phyloP scores from a whole-genome alignment of 306 rosid species.

The Fragaria iinumae region DNA sequence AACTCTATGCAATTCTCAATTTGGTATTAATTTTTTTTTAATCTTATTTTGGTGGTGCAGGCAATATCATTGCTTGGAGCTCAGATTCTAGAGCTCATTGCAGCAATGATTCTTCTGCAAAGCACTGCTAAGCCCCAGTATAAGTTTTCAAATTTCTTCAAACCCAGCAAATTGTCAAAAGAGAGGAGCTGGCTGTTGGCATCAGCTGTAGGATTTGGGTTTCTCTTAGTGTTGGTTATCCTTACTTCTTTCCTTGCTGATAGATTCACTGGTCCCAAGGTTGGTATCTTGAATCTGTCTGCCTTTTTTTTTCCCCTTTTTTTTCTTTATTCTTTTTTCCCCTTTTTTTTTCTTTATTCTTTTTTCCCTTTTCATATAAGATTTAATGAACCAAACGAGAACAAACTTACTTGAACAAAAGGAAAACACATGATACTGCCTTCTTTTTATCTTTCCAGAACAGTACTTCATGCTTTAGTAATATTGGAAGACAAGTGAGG shows the following conservation, averaged over 20 bases:
- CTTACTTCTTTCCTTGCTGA: conserved; percentile 41
- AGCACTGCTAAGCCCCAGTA: conserved; percentile 58
- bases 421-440: background rate
- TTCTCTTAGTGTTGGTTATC: conserved; percentile 42
- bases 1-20: background rate
- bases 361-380: background rate
- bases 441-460: background rate
- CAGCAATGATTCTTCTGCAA: conserved; percentile 49
- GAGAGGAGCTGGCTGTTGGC: conserved; percentile 66
- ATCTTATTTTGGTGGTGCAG: conserved; percentile 30
- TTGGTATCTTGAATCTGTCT: conserved; percentile 26
- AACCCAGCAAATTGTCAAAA: conserved; percentile 25
- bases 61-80: conserved; percentile 42
- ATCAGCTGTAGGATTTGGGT: conserved; percentile 62
- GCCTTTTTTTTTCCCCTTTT: too few species aligned
- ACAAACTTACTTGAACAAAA: too few species aligned
- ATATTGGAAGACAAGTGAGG: background rate
- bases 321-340: conserved; percentile 3
- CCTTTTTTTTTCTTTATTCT: too few species aligned
- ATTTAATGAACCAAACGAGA: background rate
- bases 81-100: conserved; percentile 61
- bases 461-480: background rate
- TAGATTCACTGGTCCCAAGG: conserved; percentile 55
- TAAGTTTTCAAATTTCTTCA: conserved; percentile 39
- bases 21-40: background rate